phyloP scores from a whole-genome alignment of 2,329 filamentous ascomycete species.

The Aspergillus aculeatinus region DNA sequence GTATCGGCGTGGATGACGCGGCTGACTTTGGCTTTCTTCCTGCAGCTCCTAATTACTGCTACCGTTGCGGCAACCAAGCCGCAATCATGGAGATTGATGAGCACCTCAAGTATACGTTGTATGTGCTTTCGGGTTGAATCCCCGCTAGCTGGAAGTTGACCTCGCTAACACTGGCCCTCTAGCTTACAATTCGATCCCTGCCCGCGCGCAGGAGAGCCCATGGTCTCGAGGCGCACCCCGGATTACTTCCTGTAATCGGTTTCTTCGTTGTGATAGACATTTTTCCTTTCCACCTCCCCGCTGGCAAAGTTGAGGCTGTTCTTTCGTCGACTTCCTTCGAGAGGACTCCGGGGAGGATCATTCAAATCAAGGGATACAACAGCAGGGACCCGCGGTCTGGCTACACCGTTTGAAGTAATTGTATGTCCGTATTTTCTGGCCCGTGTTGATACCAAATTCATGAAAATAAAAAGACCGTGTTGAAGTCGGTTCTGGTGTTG shows the following conservation, averaged over 20 bases:
- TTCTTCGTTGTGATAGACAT: slow-evolving; percentile 35
- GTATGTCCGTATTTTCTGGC: slow-evolving; percentile 35
- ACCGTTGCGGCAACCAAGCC: slow-evolving; percentile 97
- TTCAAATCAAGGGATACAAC: slow-evolving; percentile 27
- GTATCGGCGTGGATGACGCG: neutral
- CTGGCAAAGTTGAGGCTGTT: slow-evolving; percentile 21
- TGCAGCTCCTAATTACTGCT: slow-evolving; percentile 86
- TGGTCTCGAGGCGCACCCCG: slow-evolving; percentile 95
- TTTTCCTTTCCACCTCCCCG: slow-evolving; percentile 24
- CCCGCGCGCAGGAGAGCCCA: slow-evolving; percentile 93
- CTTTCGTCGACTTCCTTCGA: slow-evolving; percentile 20
- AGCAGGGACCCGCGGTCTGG: slow-evolving; percentile 23
- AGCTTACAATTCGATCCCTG: slow-evolving; percentile 99
- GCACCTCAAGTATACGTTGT: slow-evolving; percentile 99
- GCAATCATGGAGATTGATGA: slow-evolving; percentile 99
- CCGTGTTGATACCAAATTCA: slow-evolving; percentile 42
- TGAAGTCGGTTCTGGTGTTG: neutral
- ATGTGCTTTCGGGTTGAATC: slow-evolving; percentile 45
- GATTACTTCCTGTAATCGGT: slow-evolving; percentile 87
- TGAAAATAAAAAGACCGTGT: slow-evolving; percentile 40
- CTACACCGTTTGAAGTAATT: slow-evolving; percentile 27
- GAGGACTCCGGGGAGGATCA: slow-evolving; percentile 29
- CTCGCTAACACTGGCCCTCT: slow-evolving; percentile 7
- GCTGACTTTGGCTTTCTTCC: slow-evolving; percentile 27
- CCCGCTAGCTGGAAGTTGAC: no score